A percentile compares a stretch with the other conserved stretches of the same genome.
phyloP scores from a whole-genome alignment of 305 asterid species.

The Fraxinus nigra region DNA sequence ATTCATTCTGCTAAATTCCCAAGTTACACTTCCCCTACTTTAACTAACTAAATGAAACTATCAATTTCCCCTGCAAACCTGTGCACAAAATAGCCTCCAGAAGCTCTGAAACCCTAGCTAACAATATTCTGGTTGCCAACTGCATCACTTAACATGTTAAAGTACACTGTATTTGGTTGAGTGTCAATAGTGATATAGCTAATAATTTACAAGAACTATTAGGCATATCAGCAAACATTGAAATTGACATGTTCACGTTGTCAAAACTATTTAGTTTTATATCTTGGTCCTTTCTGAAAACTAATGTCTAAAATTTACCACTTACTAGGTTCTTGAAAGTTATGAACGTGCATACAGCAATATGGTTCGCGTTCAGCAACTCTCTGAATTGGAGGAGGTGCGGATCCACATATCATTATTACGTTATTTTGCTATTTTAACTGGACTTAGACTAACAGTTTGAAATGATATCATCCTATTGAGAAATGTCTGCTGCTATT shows the following conservation, averaged over 20 bases:
- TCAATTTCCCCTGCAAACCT: background rate
- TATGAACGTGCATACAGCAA: slow-evolving; percentile 98
- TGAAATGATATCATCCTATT: slow-evolving; percentile 14
- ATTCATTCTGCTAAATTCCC: background rate
- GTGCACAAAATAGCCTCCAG: background rate
- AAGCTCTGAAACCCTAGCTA: background rate
- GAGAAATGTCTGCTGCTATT: slow-evolving; percentile 22
- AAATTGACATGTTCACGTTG: background rate
- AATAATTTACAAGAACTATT: background rate
- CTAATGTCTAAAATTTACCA: slow-evolving; percentile 7
- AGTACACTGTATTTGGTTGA: slow-evolving; percentile 5
- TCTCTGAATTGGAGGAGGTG: slow-evolving; percentile 98
- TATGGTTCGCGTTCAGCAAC: slow-evolving; percentile 98
- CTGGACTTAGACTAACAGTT: background rate
- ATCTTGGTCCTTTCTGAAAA: slow-evolving; percentile 16
- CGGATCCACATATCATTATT: slow-evolving; percentile 5
- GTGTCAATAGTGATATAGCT: background rate
- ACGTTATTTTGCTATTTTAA: slow-evolving; percentile 15
- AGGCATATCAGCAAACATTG: slow-evolving; percentile 1
- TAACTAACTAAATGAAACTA: background rate
- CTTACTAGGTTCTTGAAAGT: slow-evolving; percentile 88
- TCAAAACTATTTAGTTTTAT: background rate
- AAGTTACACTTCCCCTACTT: background rate
- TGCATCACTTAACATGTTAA: background rate
- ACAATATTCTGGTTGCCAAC: background rate